phyloP scores from a whole-genome alignment of 352 stramenopile species.

The Lagenidium giganteum region DNA sequence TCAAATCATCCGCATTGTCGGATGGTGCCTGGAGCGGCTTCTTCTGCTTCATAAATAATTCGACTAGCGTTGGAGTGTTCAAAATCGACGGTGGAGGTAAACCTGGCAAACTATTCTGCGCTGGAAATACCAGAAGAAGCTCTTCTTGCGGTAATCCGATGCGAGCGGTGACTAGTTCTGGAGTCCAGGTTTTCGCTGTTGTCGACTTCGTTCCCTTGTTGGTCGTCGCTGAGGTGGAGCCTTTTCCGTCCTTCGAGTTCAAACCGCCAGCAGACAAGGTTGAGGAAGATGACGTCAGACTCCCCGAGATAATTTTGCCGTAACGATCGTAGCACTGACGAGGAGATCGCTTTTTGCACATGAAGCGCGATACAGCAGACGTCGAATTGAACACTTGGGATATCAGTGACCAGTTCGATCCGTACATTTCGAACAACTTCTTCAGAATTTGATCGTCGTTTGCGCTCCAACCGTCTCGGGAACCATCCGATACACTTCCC shows the following conservation, averaged over 20 bases:
- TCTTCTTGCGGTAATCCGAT: conserved; percentile 55
- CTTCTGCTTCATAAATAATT: conserved; percentile 47
- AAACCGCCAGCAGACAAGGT: not conserved
- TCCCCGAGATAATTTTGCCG: conserved; percentile 73
- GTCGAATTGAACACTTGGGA: conserved; percentile 78
- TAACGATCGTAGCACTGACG: conserved; percentile 86
- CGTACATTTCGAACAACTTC: conserved; percentile 84
- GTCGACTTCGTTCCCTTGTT: conserved; percentile 37
- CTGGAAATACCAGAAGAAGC: conserved; percentile 49
- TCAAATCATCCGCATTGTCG: conserved; percentile 43
- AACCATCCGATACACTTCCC: conserved; percentile 55
- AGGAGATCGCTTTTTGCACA: conserved; percentile 68
- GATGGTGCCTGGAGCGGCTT: conserved; percentile 27
- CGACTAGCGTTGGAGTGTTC: conserved; percentile 38
- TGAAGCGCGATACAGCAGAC: conserved; percentile 65
- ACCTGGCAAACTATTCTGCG: conserved; percentile 43
- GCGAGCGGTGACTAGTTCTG: conserved; percentile 43
- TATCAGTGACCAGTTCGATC: conserved; percentile 85
- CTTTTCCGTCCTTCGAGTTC: conserved; percentile 3
- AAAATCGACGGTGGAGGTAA: conserved; percentile 61
- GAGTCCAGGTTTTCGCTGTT: conserved; percentile 28
- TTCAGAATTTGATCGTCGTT: conserved; percentile 77
- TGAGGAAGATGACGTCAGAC: conserved; percentile 15
- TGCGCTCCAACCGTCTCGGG: conserved; percentile 53
- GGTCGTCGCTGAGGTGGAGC: conserved; percentile 7